These are phyloP conservation scores for Daedaleopsis nitida DNA, from an alignment of 768 basidiomycete genomes.

Conservation along the genomic window DNA sequence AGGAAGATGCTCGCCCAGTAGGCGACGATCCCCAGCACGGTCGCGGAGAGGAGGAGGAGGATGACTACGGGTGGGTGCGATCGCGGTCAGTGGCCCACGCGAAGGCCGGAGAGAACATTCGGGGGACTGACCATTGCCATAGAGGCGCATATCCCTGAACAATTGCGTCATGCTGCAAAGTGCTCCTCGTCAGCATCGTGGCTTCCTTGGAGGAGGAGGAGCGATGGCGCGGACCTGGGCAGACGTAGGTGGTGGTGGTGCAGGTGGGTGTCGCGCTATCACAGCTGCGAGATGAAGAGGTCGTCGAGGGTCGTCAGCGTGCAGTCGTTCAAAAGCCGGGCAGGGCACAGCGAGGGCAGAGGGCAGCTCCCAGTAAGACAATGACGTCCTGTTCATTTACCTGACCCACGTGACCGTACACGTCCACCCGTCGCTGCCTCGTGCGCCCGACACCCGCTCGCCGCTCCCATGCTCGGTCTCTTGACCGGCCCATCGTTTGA, in stretches of 20 bases:
- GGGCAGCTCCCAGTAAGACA: background rate
- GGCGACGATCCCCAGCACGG: slow-evolving; percentile 67
- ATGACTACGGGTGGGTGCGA: slow-evolving; percentile 29
- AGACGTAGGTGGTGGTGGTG: background rate
- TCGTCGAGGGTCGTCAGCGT: slow-evolving; percentile 2
- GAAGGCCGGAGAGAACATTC: background rate
- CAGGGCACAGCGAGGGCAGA: slow-evolving; percentile 8
- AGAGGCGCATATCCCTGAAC: slow-evolving; percentile 35
- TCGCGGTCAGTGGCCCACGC: slow-evolving; percentile 1
- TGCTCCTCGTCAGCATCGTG: background rate
- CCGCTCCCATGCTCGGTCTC: background rate
- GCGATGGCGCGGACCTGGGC: slow-evolving; percentile 5
- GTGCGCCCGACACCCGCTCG: background rate
- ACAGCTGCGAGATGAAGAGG: background rate
- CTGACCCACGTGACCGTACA: background rate
- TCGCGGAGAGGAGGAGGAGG: slow-evolving; percentile 42
- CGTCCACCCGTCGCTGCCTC: background rate
- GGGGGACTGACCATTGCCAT: slow-evolving; percentile 30
- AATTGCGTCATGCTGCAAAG: slow-evolving; percentile 34
- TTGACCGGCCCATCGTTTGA: background rate
- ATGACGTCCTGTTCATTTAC: slow-evolving; percentile 13
- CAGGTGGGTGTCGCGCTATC: background rate
- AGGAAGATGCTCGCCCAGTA: slow-evolving; percentile 71
- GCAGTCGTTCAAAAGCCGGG: slow-evolving; percentile 7
- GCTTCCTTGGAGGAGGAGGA: background rate